Conservation (phyloP, 2,329 filamentous ascomycete species). For the Clarireedia paspali region DNA sequence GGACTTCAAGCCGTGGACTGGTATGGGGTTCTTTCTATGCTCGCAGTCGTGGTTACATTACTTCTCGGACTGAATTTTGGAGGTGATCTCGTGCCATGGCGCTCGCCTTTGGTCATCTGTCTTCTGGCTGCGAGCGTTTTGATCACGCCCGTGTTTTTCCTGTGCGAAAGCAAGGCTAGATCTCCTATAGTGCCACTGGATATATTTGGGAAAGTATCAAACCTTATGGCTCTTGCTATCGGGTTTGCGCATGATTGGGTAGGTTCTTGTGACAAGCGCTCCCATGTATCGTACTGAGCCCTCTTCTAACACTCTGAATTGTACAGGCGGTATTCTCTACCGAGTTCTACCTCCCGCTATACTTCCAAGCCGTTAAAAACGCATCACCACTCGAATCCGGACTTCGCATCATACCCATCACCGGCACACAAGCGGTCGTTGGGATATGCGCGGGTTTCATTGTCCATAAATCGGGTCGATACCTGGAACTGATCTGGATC, state of each 20-base stretch:
- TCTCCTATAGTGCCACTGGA: constrained; percentile 71
- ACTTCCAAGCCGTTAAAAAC: constrained; percentile 71
- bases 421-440: constrained; percentile 53
- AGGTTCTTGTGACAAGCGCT: constrained; percentile 32
- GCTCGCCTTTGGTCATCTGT: constrained; percentile 66
- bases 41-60: constrained; percentile 73
- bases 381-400: constrained; percentile 63
- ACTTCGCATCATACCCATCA: constrained; percentile 64
- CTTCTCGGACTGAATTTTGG: constrained; percentile 79
- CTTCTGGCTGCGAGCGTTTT: constrained; percentile 66
- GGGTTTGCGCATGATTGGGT: background rate
- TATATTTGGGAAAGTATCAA: constrained; percentile 61
- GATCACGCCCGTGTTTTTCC: constrained; percentile 49
- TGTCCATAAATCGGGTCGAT: constrained; percentile 44
- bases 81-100: constrained; percentile 62
- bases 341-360: constrained; percentile 41
- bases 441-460: constrained; percentile 60
- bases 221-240: constrained; percentile 27
- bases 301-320: constrained; percentile 38
- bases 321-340: background rate
- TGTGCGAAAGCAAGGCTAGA: constrained; percentile 63
- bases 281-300: constrained; percentile 55
- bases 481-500: constrained; percentile 37
- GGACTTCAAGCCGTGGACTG: constrained; percentile 54
- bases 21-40: constrained; percentile 52